Conservation (phyloP, 2,329 filamentous ascomycete genomes). For the Beauveria sp. region DNA sequence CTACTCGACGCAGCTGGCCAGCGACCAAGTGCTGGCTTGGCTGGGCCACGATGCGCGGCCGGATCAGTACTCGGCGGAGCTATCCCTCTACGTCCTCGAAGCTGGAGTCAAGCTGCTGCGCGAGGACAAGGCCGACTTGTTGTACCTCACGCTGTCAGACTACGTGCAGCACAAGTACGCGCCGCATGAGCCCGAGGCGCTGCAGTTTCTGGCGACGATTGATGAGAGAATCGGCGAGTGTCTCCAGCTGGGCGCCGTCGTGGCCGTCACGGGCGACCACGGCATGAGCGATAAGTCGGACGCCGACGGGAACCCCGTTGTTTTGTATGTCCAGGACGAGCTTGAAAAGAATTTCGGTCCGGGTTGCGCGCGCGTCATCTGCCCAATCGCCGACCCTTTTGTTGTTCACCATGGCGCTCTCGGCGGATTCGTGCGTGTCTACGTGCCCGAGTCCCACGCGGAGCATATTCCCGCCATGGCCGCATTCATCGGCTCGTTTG, state of each 20-base stretch:
- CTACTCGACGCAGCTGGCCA: slow-evolving; percentile 32
- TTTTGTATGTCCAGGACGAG: slow-evolving; percentile 32
- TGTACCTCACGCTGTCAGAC: slow-evolving; percentile 37
- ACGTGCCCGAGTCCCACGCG: slow-evolving; percentile 20
- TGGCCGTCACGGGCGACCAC: slow-evolving; percentile 35
- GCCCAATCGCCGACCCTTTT: slow-evolving; percentile 36
- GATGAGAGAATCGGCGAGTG: slow-evolving; percentile 27
- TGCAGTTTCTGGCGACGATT: slow-evolving; percentile 28
- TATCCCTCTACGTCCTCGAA: slow-evolving; percentile 36
- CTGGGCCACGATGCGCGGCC: slow-evolving; percentile 26
- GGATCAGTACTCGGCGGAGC: slow-evolving; percentile 34
- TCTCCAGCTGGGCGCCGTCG: slow-evolving; percentile 25
- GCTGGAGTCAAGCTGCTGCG: slow-evolving; percentile 33
- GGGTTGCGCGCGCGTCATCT: slow-evolving; percentile 30
- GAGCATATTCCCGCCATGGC: slow-evolving; percentile 20
- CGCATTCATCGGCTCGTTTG: slow-evolving; percentile 20
- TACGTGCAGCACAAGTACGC: slow-evolving; percentile 37
- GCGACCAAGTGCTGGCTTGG: slow-evolving; percentile 28
- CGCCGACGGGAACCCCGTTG: slow-evolving; percentile 26
- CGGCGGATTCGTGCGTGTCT: slow-evolving; percentile 33
- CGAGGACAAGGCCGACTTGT: slow-evolving; percentile 30
- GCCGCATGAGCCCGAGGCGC: slow-evolving; percentile 27
- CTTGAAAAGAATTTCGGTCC: slow-evolving; percentile 25
- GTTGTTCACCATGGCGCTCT: slow-evolving; percentile 35
- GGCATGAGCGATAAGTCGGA: slow-evolving; percentile 35